Conservation (phyloP, 176 grass and related monocot species). For the Alopecurus myosuroides region DNA sequence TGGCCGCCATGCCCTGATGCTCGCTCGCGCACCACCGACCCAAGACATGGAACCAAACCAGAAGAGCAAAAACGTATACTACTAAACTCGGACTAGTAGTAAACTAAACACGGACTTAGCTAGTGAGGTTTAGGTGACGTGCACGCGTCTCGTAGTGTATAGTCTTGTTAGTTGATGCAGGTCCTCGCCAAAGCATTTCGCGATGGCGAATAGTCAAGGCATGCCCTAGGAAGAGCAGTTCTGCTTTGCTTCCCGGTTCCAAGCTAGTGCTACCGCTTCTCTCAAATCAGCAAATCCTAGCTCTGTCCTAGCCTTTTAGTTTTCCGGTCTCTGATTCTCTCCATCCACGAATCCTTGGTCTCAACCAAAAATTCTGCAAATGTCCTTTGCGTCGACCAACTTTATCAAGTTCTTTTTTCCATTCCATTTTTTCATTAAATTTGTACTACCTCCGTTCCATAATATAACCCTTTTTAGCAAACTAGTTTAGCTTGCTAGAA, state of each 20-base stretch:
- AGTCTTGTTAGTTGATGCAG: too few species aligned
- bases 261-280: not conserved
- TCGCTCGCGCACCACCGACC: not conserved
- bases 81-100: not conserved
- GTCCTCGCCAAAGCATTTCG: too few species aligned
- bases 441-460: too few species aligned
- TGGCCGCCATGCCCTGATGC: slow-evolving; percentile 17
- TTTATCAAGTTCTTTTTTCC: too few species aligned
- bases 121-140: not conserved
- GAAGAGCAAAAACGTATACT: not conserved
- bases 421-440: too few species aligned
- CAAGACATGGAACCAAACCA: not conserved
- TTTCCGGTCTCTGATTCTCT: not conserved
- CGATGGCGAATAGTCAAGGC: not conserved
- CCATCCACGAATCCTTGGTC: not conserved
- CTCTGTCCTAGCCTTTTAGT: not conserved
- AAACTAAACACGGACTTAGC: not conserved
- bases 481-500: too few species aligned
- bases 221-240: not conserved
- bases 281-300: not conserved
- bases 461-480: too few species aligned
- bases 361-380: not conserved
- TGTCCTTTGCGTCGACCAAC: not conserved
- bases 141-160: not conserved
- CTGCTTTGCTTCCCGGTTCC: not conserved